These are phyloP conservation scores for Chalciporus sphaerocephalus DNA, from an alignment of 768 basidiomycete genomes.

Conservation along the genomic window DNA sequence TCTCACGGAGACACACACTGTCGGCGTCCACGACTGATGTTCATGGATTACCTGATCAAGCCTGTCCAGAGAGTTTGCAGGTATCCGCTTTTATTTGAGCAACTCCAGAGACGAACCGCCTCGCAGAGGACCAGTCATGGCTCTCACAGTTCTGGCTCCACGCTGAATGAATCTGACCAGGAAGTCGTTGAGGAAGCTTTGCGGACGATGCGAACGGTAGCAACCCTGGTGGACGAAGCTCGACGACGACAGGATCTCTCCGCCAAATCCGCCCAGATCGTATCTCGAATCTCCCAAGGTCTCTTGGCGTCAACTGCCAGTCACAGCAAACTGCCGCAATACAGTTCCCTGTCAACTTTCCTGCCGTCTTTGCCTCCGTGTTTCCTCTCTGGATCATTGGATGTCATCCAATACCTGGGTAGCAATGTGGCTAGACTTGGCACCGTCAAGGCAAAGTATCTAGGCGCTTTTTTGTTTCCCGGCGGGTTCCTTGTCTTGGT, in stretches of 20 bases:
- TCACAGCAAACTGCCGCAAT: conserved; percentile 30
- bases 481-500: conserved; percentile 84
- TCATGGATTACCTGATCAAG: conserved; percentile 91
- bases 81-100: conserved; percentile 85
- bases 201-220: conserved; percentile 71
- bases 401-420: conserved; percentile 73
- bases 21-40: conserved; percentile 46
- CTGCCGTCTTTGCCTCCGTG: conserved; percentile 74
- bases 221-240: conserved; percentile 78
- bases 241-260: conserved; percentile 60
- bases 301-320: conserved; percentile 27
- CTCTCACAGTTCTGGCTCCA: neutral
- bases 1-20: conserved; percentile 23
- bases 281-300: conserved; percentile 55
- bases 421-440: conserved; percentile 39
- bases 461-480: conserved; percentile 84
- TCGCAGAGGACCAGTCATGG: conserved; percentile 1
- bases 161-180: neutral
- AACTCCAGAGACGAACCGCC: conserved; percentile 39
- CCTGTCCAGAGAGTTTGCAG: conserved; percentile 96
- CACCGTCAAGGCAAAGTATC: conserved; percentile 75
- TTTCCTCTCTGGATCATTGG: conserved; percentile 78
- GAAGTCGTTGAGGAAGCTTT: conserved; percentile 41
- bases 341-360: conserved; percentile 50
- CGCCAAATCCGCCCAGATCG: conserved; percentile 62